Evolutionary conservation across 1,284 basidiomycete species (phyloP).

Genomic region (Cutaneotrichosporon dermatis): DNA sequence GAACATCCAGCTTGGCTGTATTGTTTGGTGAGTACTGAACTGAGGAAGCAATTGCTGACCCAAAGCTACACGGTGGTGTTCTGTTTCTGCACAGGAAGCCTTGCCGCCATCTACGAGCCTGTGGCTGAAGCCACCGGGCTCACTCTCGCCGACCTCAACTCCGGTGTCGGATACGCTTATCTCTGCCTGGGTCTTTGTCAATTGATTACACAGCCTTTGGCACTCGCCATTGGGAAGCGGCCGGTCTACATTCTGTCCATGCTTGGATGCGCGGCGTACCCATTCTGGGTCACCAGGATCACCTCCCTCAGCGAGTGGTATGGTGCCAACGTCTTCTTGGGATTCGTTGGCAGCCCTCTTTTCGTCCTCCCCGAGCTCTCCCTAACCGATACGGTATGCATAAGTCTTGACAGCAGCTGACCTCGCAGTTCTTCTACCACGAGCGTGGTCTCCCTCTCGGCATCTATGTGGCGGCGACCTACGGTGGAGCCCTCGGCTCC

Average conservation of each 20-base stretch:
- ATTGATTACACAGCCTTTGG: conserved; percentile 22
- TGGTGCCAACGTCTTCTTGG: conserved; percentile 10
- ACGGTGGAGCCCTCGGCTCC: conserved; percentile 21
- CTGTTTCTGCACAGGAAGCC: conserved; percentile 13
- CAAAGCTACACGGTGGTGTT: neutral
- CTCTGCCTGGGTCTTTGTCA: conserved; percentile 17
- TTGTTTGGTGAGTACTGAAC: conserved; percentile 15
- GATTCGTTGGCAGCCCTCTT: conserved; percentile 23
- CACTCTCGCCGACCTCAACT: conserved; percentile 26
- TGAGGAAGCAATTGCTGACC: neutral
- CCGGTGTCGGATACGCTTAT: conserved; percentile 28
- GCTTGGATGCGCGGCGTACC: neutral
- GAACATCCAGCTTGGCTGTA: conserved; percentile 20
- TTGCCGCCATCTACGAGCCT: conserved; percentile 27
- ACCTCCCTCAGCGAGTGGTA: conserved; percentile 1
- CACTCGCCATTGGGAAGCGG: conserved; percentile 28
- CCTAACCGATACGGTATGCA: conserved; percentile 28
- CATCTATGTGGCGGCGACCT: conserved; percentile 24
- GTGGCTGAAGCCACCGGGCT: conserved; percentile 22
- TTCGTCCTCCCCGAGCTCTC: conserved; percentile 26
- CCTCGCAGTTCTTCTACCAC: conserved; percentile 30
- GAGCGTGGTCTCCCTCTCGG: conserved; percentile 27
- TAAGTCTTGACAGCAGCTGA: too few relatives aligned
- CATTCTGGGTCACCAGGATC: conserved; percentile 2
- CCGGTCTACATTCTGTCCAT: conserved; percentile 16